Evolutionary conservation across 2,329 filamentous ascomycete species (phyloP), one percentile per base, ranked within the genome.

Genomic region (Penicillium digitatum): DNA sequence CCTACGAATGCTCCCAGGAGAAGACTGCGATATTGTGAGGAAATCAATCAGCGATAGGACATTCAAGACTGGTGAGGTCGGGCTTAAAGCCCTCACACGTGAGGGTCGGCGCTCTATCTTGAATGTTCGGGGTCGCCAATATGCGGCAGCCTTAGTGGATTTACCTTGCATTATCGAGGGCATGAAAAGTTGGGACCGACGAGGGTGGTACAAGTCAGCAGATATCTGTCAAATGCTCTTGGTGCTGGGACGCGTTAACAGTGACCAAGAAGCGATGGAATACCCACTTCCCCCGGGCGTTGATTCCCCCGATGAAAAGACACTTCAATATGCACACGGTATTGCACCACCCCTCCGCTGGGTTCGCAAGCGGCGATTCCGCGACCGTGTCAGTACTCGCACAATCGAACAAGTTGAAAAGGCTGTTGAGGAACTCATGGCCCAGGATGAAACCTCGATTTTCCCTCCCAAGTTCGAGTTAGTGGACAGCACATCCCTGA

Each of bases 171-270:
- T 96, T 55, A 86, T 92, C 5, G 91, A 96, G 70, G 87, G 86
- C 8, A 91, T 94, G 87, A 96, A 96, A 78, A 92, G 88, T 56
- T 96, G 90, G 89, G 91, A 95, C 70, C 87, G 87, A 67, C 90
- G 89, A 67, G 83, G 86, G 18, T 90, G 92, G 79, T 90, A 92
- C 78, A 96, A 96, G 76, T 88, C 89, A 9, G 88, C 89, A 31
- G 91, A 96, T 68, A 84, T 95, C 32, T 90, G 87, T 63, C 90
- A 95, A 76, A 95, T 96, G 88, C 81, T 95, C 34, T 76, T 95
- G 8, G 88, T 93, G 1, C 83, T 91, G 55, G 86, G 87, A 9
- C 78, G 74, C 31, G 87, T 93, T 18, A 76, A 79, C 44, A 86
- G 74, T 51, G 87, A 89, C 60, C 75, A 80, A n/a, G 86, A 88